These are phyloP conservation scores for Termitomyces sp. DNA, from an alignment of 768 basidiomycete genomes.

Conservation along the genomic window DNA sequence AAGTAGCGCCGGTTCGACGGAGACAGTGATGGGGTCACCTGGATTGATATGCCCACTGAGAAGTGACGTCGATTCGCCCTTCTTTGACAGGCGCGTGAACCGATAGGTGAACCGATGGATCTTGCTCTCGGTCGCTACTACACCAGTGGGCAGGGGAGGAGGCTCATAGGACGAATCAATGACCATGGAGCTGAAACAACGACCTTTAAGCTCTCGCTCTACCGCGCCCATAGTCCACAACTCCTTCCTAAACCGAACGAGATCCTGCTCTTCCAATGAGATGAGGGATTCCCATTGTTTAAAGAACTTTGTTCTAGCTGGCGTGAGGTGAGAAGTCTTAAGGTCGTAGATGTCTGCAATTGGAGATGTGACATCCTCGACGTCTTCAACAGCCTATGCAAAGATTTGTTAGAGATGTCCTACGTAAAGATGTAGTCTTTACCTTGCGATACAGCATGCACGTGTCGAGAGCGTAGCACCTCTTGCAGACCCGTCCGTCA, in stretches of 20 bases:
- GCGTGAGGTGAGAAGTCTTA: slow-evolving; percentile 78
- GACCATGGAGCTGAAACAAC: slow-evolving; percentile 82
- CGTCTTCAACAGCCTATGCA: slow-evolving; percentile 62
- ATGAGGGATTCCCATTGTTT: slow-evolving; percentile 86
- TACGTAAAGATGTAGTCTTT: slow-evolving; percentile 8
- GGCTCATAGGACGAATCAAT: slow-evolving; percentile 40
- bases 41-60: slow-evolving; percentile 73
- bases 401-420: slow-evolving; percentile 7
- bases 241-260: slow-evolving; percentile 80
- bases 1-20: slow-evolving; percentile 82
- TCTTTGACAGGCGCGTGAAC: slow-evolving; percentile 40
- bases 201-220: slow-evolving; percentile 75
- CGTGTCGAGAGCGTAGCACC: slow-evolving; percentile 76
- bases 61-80: slow-evolving; percentile 17
- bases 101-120: slow-evolving; percentile 80
- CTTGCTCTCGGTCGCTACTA: slow-evolving; percentile 35
- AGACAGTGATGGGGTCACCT: slow-evolving; percentile 84
- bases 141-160: slow-evolving; percentile 14
- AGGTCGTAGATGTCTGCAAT: slow-evolving; percentile 66
- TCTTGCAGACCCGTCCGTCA: slow-evolving; percentile 69
- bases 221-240: slow-evolving; percentile 87
- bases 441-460: slow-evolving; percentile 96
- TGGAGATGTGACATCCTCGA: slow-evolving; percentile 45
- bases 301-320: slow-evolving; percentile 71
- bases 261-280: slow-evolving; percentile 81